Conservation (phyloP, 2,329 filamentous ascomycete species). For the Botrytis fabae region DNA sequence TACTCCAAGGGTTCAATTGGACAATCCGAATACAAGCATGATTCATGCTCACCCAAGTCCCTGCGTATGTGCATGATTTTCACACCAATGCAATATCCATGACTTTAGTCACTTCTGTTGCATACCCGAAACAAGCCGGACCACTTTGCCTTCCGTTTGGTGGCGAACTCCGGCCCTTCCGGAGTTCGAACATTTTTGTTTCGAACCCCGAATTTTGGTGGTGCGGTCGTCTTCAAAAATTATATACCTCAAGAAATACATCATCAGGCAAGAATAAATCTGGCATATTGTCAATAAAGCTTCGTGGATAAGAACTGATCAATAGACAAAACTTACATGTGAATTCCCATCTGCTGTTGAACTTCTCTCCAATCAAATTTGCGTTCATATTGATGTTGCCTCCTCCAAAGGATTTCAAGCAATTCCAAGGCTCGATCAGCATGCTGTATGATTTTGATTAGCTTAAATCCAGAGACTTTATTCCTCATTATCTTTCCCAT, state of each 20-base stretch:
- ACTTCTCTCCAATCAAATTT: constrained; percentile 40
- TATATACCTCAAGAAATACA: background rate
- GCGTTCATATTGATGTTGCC: constrained; percentile 37
- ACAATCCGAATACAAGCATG: background rate
- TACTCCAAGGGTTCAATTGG: background rate
- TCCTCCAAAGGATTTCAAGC: constrained; percentile 39
- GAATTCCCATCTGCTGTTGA: constrained; percentile 39
- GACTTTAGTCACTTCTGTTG: background rate
- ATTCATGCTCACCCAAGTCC: background rate
- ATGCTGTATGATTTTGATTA: constrained; percentile 30
- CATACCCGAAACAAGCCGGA: background rate
- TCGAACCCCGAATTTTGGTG: no score
- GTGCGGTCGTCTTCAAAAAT: background rate
- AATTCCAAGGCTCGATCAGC: constrained; percentile 37
- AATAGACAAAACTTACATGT: constrained; percentile 32
- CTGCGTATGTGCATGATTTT: background rate
- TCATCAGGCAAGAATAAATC: constrained; percentile 22
- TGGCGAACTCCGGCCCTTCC: constrained; percentile 7
- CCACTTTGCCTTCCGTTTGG: background rate
- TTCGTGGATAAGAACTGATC: background rate
- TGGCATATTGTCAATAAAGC: constrained; percentile 14
- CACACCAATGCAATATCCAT: background rate
- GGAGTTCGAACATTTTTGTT: background rate
- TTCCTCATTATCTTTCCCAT: background rate
- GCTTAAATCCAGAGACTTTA: constrained; percentile 9